phyloP scores from a whole-genome alignment of 2,329 filamentous ascomycete genomes.

The Botrytis hyacinthi region DNA sequence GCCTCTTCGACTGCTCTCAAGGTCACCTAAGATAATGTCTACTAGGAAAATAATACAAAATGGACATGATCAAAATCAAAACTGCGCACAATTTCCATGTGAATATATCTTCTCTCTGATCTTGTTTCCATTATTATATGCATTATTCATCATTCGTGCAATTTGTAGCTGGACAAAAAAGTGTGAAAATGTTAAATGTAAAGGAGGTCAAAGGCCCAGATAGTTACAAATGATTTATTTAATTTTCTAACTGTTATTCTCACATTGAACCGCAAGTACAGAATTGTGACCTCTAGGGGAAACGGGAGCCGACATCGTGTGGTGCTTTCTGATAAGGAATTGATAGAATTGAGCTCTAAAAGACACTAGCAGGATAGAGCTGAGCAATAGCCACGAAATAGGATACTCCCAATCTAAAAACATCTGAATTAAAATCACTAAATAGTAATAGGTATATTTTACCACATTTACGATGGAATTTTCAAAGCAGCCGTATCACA shows the following conservation, averaged over 20 bases:
- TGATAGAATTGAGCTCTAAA: fast-evolving
- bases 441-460: not conserved
- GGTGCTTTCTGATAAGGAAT: no score
- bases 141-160: not conserved
- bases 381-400: not conserved
- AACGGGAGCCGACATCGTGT: no score
- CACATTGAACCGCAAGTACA: no score
- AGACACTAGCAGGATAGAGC: not conserved
- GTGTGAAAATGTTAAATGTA: not conserved
- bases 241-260: no score
- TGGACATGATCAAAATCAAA: no score
- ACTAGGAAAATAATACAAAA: not conserved
- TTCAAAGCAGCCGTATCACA: not conserved
- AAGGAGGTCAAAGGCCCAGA: no score
- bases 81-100: no score
- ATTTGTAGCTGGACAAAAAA: no score
- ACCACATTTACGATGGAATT: not conserved
- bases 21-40: not conserved
- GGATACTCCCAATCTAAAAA: no score
- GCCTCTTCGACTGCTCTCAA: not conserved
- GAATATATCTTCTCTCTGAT: not conserved
- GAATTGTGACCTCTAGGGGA: no score
- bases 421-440: no score
- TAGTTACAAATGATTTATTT: no score
- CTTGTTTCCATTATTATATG: not conserved